These are phyloP conservation scores for Verbascum thapsus DNA, from an alignment of 257 asterid species.

Conservation along the genomic window DNA sequence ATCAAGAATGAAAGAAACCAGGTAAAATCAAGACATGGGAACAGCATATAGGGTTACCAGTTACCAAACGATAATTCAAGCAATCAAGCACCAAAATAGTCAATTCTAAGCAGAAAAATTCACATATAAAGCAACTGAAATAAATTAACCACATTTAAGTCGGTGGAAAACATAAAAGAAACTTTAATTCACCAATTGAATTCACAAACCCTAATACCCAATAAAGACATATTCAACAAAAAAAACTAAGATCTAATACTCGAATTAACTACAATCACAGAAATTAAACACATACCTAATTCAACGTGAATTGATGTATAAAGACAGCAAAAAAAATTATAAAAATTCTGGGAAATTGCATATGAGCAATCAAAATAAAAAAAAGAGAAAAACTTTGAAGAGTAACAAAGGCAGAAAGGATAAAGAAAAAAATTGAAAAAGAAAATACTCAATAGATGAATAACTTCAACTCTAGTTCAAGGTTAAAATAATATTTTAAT, in stretches of 20 bases:
- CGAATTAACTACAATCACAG: conserved; percentile 18
- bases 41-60: conserved; percentile 30
- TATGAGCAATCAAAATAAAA: conserved; percentile 37
- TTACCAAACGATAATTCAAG: conserved; percentile 28
- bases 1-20: neutral
- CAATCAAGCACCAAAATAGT: conserved; percentile 28
- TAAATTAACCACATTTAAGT: conserved; percentile 26
- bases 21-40: conserved; percentile 4
- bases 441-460: conserved; percentile 31
- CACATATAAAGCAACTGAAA: conserved; percentile 23
- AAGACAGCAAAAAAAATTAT: neutral
- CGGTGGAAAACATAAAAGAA: conserved; percentile 14
- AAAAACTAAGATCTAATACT: conserved; percentile 45
- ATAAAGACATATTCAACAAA: conserved; percentile 9
- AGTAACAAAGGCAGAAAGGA: conserved; percentile 27
- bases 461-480: conserved; percentile 48
- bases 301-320: conserved; percentile 24
- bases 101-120: conserved; percentile 30
- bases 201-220: neutral
- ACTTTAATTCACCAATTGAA: conserved; percentile 31
- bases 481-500: conserved; percentile 24
- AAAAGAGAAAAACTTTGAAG: conserved; percentile 25
- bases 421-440: neutral
- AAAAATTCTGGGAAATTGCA: conserved; percentile 26
- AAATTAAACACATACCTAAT: conserved; percentile 14